Conservation (phyloP, 768 basidiomycete genomes). For the Lactarius sp. region DNA sequence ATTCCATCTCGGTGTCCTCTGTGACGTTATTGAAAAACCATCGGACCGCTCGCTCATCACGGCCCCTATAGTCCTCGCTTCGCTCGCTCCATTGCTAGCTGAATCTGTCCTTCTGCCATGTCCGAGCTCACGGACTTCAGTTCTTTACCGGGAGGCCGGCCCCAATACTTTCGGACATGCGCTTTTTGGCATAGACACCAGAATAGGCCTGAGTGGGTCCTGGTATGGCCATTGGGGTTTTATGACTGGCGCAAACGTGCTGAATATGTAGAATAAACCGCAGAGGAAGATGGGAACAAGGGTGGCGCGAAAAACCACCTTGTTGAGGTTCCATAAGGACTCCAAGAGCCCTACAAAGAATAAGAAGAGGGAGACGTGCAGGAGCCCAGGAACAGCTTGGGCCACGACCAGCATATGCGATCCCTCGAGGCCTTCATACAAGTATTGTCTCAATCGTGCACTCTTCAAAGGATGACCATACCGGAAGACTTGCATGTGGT, state of each 20-base stretch:
- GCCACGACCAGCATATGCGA: conserved; percentile 41
- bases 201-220: conserved; percentile 4
- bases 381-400: conserved; percentile 41
- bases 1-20: conserved; percentile 1
- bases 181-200: conserved; percentile 10
- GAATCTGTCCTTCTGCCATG: neutral
- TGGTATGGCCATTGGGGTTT: conserved; percentile 19
- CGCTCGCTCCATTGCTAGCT: conserved; percentile 1
- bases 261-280: conserved; percentile 17
- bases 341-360: conserved; percentile 47
- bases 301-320: conserved; percentile 4
- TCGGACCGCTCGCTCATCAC: conserved; percentile 7
- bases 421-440: conserved; percentile 36
- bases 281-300: conserved; percentile 13
- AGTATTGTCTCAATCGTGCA: conserved; percentile 39
- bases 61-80: neutral
- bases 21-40: conserved; percentile 5
- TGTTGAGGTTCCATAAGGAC: conserved; percentile 35
- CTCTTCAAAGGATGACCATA: conserved; percentile 31
- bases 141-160: neutral
- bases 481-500: conserved; percentile 32
- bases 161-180: neutral
- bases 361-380: conserved; percentile 48
- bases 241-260: neutral
- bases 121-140: neutral